Conservation (phyloP, 129 eudicot species). For the Dittrichia graveolens region DNA sequence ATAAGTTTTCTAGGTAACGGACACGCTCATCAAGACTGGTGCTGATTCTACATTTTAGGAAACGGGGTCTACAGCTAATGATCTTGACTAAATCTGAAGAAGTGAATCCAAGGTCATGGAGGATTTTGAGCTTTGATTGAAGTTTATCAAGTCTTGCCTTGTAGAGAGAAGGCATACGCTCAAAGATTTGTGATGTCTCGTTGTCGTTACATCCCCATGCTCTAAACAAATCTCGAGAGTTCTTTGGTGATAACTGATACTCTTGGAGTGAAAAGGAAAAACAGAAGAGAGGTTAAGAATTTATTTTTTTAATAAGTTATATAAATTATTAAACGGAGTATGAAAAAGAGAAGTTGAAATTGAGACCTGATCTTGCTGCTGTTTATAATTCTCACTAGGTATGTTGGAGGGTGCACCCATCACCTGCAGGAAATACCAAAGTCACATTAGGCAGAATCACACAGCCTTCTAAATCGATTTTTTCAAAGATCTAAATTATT, state of each 20-base stretch:
- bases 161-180: slow-evolving; percentile 55
- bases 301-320: background rate
- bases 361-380: slow-evolving; percentile 38
- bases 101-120: slow-evolving; percentile 49
- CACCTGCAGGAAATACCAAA: slow-evolving; percentile 6
- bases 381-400: slow-evolving; percentile 7
- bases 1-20: slow-evolving; percentile 45
- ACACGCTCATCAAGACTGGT: slow-evolving; percentile 52
- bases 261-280: slow-evolving; percentile 26
- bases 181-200: slow-evolving; percentile 48
- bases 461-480: too few species aligned
- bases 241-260: slow-evolving; percentile 32
- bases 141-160: slow-evolving; percentile 43
- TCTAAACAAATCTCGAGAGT: slow-evolving; percentile 44
- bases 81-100: slow-evolving; percentile 55
- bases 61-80: slow-evolving; percentile 67
- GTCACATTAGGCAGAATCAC: too few species aligned
- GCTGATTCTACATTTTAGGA: slow-evolving; percentile 42
- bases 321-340: background rate
- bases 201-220: slow-evolving; percentile 58
- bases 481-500: too few species aligned
- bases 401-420: slow-evolving; percentile 24
- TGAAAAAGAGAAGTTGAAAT: slow-evolving; percentile 8
- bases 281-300: slow-evolving; percentile 15
- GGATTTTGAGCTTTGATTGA: slow-evolving; percentile 56